A percentile compares a stretch with the other conserved stretches of the same genome.
Conservation (phyloP, 768 basidiomycete species). For the Glaciozyma martinii region DNA sequence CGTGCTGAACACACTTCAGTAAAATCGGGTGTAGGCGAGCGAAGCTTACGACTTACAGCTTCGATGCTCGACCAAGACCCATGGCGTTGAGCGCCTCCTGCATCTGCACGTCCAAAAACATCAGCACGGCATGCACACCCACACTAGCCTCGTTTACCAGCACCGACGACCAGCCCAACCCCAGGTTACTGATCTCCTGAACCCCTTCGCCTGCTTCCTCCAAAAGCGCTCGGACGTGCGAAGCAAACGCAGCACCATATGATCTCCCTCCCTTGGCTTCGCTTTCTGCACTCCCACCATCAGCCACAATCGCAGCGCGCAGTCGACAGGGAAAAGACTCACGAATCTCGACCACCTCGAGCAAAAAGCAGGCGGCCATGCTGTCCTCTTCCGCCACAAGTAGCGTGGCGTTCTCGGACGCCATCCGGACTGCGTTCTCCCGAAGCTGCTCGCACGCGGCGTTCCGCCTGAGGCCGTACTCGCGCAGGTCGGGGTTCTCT, state of each 20-base stretch:
- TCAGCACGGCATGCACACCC: too few relatives aligned
- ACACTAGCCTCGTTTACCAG: neutral
- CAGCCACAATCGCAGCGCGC: neutral
- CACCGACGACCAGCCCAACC: conserved; percentile 22
- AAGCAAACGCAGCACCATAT: conserved; percentile 26
- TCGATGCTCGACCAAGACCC: conserved; percentile 18
- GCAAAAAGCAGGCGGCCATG: conserved; percentile 24
- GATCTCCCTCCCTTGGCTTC: conserved; percentile 21
- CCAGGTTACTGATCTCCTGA: conserved; percentile 15
- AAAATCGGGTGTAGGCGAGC: too few relatives aligned
- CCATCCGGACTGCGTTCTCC: conserved; percentile 10
- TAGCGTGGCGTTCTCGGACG: conserved; percentile 20
- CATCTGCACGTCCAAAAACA: conserved; percentile 3
- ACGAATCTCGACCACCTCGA: conserved; percentile 28
- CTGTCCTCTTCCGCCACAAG: conserved; percentile 18
- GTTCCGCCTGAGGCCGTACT: conserved; percentile 19
- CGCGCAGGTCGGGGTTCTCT: conserved; percentile 11
- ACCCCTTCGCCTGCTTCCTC: conserved; percentile 8
- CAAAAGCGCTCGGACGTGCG: conserved; percentile 22
- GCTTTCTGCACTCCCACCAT: conserved; percentile 3
- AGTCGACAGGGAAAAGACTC: neutral
- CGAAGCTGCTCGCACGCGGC: conserved; percentile 14
- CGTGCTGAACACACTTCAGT: neutral
- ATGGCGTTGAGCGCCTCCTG: conserved; percentile 23
- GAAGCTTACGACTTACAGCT: conserved; percentile 2